Evolutionary conservation across 1,284 basidiomycete genomes (phyloP), one percentile per base, ranked within the genome.

Genomic region (Afroboletus lepidellus): DNA sequence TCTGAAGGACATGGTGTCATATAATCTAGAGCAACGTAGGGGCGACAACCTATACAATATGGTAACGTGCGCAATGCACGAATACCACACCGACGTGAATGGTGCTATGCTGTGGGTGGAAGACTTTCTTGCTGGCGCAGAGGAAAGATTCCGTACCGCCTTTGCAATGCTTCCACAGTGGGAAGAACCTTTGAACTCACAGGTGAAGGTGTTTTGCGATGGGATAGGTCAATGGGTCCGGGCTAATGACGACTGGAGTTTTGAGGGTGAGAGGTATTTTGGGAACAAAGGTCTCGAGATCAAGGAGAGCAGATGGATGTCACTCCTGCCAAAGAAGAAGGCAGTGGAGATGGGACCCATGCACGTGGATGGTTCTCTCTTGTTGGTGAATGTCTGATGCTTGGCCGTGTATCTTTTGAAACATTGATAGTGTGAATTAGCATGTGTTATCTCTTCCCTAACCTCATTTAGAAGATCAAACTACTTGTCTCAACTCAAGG

Each of bases 41-140:
- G 75, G 73, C 3, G 64, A 72, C 18, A 69, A 65, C 23, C 53
- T 54, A 9, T 70, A 75, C 57, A 78, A 78, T 51, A 58, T 75
- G 8, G 55, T 78, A 34, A 72, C 71, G 0, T 57, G 70, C 11
- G 67, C 72, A 25, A 77, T 75, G 72, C 57, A 67, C n/a, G 66
- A 75, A 27, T 11, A 27, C 13, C 24, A 13, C 16, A 29, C 34
- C 6, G 34, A 46, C 20, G 23, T 46, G n/a, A 46, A 46, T 8
- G 44, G 44, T 4, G 44, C 34, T 0, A 37, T 46, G 24, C 16
- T 37, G 12, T 46, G 33, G 33, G 24, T 18, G 2, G 23, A 46
- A 23, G 30, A 46, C 23, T 29, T 23, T n/a, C 33, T 27, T 5
- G 11, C 18, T 7, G 9, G n/a, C 13, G 18, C n/a, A 0, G 44